Evolutionary conservation across 106 monocot species (phyloP).

Genomic region (Dendrobium catenatum): DNA sequence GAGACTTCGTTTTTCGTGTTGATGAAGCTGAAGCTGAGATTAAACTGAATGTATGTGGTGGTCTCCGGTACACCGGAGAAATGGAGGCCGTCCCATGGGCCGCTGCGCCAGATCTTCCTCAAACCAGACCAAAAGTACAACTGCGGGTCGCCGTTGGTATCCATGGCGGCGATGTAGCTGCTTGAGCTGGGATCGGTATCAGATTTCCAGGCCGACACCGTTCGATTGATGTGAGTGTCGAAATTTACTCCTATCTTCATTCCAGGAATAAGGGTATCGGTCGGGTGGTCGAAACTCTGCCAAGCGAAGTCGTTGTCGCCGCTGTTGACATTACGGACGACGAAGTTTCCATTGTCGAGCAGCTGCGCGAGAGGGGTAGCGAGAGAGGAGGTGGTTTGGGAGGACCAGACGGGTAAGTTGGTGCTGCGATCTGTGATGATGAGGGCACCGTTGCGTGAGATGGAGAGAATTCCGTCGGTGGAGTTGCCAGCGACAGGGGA

Average conservation of each 20-base stretch:
- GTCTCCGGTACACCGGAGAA: neutral
- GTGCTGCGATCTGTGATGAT: neutral
- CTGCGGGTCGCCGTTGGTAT: conserved; percentile 1
- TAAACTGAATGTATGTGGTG: conserved; percentile 12
- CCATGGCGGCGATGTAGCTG: neutral
- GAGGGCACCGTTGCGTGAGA: conserved; percentile 4
- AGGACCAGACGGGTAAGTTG: neutral
- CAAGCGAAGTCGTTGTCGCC: neutral
- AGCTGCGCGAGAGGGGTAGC: neutral
- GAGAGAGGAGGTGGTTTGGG: neutral
- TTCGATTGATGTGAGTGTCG: neutral
- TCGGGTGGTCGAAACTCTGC: conserved; percentile 5
- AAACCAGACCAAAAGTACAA: conserved; percentile 8
- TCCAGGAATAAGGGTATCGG: neutral
- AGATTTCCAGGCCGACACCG: neutral
- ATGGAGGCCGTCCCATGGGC: conserved; percentile 10
- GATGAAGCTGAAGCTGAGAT: neutral
- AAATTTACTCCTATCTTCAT: neutral
- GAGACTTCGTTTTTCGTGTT: conserved; percentile 4
- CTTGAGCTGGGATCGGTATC: neutral
- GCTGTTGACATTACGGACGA: neutral
- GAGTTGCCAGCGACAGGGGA: conserved; percentile 1
- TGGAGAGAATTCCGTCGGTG: neutral
- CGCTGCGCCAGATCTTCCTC: neutral
- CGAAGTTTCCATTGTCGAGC: conserved; percentile 23